phyloP scores from a whole-genome alignment of 805 yeast species.

The Candida glaebosa region DNA sequence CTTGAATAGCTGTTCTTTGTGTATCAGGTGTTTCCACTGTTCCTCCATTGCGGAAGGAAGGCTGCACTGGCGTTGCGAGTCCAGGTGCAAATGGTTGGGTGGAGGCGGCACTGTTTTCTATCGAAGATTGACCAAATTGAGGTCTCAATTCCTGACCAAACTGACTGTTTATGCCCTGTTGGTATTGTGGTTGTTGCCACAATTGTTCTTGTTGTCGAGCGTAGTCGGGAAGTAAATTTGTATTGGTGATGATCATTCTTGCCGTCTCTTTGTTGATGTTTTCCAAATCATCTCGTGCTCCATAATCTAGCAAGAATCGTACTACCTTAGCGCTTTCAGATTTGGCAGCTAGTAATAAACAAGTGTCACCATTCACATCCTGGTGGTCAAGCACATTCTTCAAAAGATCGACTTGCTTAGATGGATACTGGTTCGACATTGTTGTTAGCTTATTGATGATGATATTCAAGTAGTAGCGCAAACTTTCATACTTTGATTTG shows the following conservation, averaged over 20 bases:
- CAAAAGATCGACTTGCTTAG: constrained; percentile 57
- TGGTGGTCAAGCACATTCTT: constrained; percentile 67
- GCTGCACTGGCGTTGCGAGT: constrained; percentile 30
- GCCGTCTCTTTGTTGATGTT: constrained; percentile 44
- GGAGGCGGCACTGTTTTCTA: constrained; percentile 1
- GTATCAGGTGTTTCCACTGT: constrained; percentile 42
- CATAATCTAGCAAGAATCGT: constrained; percentile 77
- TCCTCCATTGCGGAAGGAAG: constrained; percentile 10
- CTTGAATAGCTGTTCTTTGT: constrained; percentile 42
- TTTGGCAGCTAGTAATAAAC: constrained; percentile 72
- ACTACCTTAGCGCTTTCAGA: constrained; percentile 70
- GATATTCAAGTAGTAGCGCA: constrained; percentile 77
- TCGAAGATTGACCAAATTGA: constrained; percentile 5
- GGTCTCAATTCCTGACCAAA: constrained; percentile 6
- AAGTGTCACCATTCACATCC: constrained; percentile 82
- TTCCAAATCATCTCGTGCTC: constrained; percentile 61
- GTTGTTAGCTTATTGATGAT: constrained; percentile 68
- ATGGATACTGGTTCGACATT: constrained; percentile 25
- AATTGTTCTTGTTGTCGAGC: constrained; percentile 6
- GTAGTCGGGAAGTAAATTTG: constrained; percentile 22
- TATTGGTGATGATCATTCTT: constrained; percentile 39
- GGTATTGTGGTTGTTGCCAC: constrained; percentile 9
- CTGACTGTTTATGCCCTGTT: constrained; percentile 6
- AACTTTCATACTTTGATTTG: constrained; percentile 69
- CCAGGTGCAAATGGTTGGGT: constrained; percentile 5